These are phyloP conservation scores for Dispira parvispora DNA, from an alignment of 192 early-diverging fungal genomes.

Conservation along the genomic window DNA sequence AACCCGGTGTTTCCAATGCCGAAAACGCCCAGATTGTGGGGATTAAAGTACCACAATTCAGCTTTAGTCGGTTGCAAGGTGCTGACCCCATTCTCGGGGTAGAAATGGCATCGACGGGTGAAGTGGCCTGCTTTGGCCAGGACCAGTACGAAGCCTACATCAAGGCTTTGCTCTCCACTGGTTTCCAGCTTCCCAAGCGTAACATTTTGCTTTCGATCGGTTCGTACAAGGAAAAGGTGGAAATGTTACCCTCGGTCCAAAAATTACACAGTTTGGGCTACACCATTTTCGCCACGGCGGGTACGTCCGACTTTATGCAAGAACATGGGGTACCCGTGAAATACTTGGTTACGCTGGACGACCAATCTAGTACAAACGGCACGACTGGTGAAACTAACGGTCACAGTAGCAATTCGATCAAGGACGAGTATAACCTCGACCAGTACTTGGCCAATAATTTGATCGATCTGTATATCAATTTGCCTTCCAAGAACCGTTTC, in stretches of 20 bases:
- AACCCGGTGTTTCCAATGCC: slow-evolving; percentile 13
- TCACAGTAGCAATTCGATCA: slow-evolving; percentile 27
- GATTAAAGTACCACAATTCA: slow-evolving; percentile 97
- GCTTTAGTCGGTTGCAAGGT: slow-evolving; percentile 84
- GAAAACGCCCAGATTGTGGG: slow-evolving; percentile 70
- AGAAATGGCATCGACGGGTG: slow-evolving; percentile 99
- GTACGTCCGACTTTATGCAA: slow-evolving; percentile 91
- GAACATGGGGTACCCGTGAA: slow-evolving; percentile 89
- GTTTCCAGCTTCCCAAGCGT: slow-evolving; percentile 83
- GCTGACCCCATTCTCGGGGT: slow-evolving; percentile 97
- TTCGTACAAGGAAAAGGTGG: slow-evolving; percentile 95
- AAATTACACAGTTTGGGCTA: slow-evolving; percentile 73
- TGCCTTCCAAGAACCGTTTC: slow-evolving; percentile 95
- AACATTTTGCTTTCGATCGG: slow-evolving; percentile 95
- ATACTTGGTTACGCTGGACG: slow-evolving; percentile 59
- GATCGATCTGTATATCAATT: slow-evolving; percentile 97
- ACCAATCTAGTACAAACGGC: background rate
- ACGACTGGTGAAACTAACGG: background rate
- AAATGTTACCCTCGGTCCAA: slow-evolving; percentile 81
- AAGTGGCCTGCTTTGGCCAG: slow-evolving; percentile 94
- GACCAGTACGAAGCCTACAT: slow-evolving; percentile 98
- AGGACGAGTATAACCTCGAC: slow-evolving; percentile 81
- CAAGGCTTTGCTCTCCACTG: slow-evolving; percentile 86
- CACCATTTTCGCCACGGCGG: slow-evolving; percentile 87
- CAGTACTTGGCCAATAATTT: slow-evolving; percentile 92